Conservation (phyloP, 2,329 filamentous ascomycete species). For the Trichoderma sp. region DNA sequence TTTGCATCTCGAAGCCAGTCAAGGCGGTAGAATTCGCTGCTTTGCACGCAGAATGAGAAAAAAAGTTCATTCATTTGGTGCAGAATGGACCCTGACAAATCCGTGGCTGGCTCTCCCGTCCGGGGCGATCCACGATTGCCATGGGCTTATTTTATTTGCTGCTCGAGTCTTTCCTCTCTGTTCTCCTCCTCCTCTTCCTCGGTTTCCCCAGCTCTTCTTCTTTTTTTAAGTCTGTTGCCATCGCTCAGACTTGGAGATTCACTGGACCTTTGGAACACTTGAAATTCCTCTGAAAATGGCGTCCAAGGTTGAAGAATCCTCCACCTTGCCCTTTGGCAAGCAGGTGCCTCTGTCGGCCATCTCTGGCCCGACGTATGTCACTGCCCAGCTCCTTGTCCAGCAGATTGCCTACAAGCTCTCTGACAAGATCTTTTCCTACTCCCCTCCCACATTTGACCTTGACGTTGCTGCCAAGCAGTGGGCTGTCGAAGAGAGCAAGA, state of each 20-base stretch:
- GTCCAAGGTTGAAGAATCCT: conserved; percentile 35
- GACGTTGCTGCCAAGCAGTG: conserved; percentile 80
- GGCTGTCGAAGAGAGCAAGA: conserved; percentile 66
- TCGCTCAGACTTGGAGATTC: not conserved
- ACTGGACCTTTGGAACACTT: not conserved
- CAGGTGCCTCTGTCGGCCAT: conserved; percentile 59
- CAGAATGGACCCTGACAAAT: conserved; percentile 29
- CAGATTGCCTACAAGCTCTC: conserved; percentile 94
- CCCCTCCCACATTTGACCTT: conserved; percentile 87
- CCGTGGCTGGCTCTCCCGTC: conserved; percentile 28
- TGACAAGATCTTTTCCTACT: conserved; percentile 97
- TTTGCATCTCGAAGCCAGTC: conserved; percentile 24
- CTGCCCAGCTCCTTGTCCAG: conserved; percentile 89
- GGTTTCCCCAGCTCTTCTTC: not conserved
- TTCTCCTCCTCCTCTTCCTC: conserved; percentile 16
- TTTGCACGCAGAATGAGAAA: not conserved
- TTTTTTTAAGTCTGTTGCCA: not conserved
- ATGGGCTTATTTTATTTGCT: conserved; percentile 17
- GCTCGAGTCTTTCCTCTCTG: conserved; percentile 14
- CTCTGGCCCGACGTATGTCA: conserved; percentile 86
- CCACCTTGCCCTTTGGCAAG: conserved; percentile 58
- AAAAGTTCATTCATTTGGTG: conserved; percentile 18
- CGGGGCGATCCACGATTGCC: conserved; percentile 11
- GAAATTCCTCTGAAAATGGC: conserved; percentile 10
- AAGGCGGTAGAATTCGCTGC: conserved; percentile 19